phyloP scores from a whole-genome alignment of 331 rosid genomes.

The Malus hybrid region DNA sequence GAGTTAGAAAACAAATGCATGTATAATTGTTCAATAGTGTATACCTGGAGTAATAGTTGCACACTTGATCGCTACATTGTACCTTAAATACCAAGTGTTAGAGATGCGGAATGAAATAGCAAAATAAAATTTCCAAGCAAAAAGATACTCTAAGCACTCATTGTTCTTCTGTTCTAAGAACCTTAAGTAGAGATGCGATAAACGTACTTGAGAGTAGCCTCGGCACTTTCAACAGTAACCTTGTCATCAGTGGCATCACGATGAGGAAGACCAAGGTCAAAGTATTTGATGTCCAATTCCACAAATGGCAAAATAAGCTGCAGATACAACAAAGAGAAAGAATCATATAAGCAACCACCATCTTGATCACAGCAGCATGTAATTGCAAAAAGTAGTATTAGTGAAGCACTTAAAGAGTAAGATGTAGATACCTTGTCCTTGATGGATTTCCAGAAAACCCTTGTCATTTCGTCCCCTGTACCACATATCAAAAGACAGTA shows the following conservation, averaged over 20 bases:
- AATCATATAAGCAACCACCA: neutral
- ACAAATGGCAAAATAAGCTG: constrained; percentile 91
- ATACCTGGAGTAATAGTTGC: constrained; percentile 99
- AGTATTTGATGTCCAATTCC: constrained; percentile 96
- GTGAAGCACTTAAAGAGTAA: neutral
- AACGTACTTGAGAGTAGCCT: constrained; percentile 94
- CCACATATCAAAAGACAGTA: constrained; percentile 8
- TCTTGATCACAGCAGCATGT: neutral
- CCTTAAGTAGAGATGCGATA: neutral
- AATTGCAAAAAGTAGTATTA: neutral
- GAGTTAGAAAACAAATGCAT: neutral
- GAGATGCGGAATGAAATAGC: neutral
- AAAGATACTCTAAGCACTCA: neutral
- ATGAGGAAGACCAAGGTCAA: constrained; percentile 86
- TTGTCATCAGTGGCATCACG: constrained; percentile 92
- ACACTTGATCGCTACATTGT: constrained; percentile 95
- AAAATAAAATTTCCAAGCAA: neutral
- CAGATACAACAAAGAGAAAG: constrained; percentile 1
- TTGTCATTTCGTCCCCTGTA: constrained; percentile 97
- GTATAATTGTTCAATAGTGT: neutral
- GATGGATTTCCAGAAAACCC: constrained; percentile 84
- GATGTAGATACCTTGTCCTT: constrained; percentile 68
- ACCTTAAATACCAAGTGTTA: constrained; percentile 46
- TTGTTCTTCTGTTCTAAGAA: neutral
- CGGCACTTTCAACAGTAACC: constrained; percentile 95